Conservation (phyloP, 768 basidiomycete genomes). For the Rhizopogon rudus region DNA sequence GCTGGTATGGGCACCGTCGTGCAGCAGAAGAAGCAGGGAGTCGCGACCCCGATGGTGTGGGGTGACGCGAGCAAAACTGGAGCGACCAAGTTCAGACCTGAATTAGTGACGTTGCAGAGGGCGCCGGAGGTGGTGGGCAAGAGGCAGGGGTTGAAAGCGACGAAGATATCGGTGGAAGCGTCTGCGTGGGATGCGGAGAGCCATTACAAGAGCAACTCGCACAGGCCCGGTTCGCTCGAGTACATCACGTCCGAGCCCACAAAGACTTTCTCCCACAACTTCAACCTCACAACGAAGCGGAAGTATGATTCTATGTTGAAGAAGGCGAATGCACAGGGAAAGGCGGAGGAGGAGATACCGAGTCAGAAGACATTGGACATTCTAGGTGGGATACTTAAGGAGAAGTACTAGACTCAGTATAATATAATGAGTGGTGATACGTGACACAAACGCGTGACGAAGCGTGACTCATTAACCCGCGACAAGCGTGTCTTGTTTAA, state of each 20-base stretch:
- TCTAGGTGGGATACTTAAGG: not conserved
- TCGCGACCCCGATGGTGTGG: slow-evolving; percentile 18
- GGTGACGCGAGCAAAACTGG: slow-evolving; percentile 24
- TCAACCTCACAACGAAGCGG: not conserved
- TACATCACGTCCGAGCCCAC: slow-evolving; percentile 36
- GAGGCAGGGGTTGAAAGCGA: slow-evolving; percentile 35
- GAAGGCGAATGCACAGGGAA: not conserved
- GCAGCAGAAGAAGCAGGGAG: slow-evolving; percentile 12
- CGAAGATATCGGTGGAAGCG: slow-evolving; percentile 28
- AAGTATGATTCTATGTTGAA: not conserved
- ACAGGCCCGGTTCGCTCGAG: slow-evolving; percentile 43
- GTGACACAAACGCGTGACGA: slow-evolving; percentile 21
- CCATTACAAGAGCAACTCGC: slow-evolving; percentile 38
- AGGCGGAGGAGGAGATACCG: no score
- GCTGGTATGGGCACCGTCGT: slow-evolving; percentile 25
- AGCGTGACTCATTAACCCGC: slow-evolving; percentile 11
- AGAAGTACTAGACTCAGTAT: no score
- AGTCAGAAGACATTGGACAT: not conserved
- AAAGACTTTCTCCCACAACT: not conserved
- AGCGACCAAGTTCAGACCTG: slow-evolving; percentile 25
- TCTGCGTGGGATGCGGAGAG: slow-evolving; percentile 22
- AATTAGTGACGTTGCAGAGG: slow-evolving; percentile 20
- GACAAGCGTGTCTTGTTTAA: slow-evolving; percentile 20
- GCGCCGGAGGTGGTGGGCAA: slow-evolving; percentile 44
- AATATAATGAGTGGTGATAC: no score